A percentile compares a stretch with the other conserved stretches of the same genome.
Conservation (phyloP, 2,329 filamentous ascomycete genomes). For the Clonostachys byssicola region DNA sequence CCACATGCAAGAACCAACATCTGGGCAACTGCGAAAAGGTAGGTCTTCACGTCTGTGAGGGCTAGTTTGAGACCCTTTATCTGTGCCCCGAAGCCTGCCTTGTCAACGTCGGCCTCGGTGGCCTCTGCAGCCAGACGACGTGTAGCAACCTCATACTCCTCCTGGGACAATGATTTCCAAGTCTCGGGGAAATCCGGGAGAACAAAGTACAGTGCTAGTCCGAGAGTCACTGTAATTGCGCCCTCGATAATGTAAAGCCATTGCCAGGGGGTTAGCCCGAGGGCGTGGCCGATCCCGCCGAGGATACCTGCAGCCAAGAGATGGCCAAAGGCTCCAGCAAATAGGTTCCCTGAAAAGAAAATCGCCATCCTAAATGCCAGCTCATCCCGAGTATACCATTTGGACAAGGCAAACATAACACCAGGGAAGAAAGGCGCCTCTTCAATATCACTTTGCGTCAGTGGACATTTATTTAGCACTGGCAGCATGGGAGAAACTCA, state of each 20-base stretch:
- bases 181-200: conserved; percentile 52
- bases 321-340: conserved; percentile 42
- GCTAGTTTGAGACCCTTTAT: conserved; percentile 54
- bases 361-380: conserved; percentile 49
- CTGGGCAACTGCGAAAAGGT: conserved; percentile 46
- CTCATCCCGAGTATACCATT: conserved; percentile 62
- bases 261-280: conserved; percentile 52
- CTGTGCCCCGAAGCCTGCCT: conserved; percentile 42
- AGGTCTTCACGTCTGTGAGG: conserved; percentile 56
- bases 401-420: conserved; percentile 56
- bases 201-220: conserved; percentile 40
- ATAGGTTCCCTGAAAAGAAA: conserved; percentile 23
- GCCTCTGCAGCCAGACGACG: conserved; percentile 53
- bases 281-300: conserved; percentile 49
- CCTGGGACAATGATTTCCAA: conserved; percentile 51
- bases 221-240: conserved; percentile 39
- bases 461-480: too few relatives aligned
- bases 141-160: conserved; percentile 50
- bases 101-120: conserved; percentile 49
- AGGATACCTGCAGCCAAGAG: conserved; percentile 55
- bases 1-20: conserved; percentile 23
- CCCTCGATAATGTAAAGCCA: conserved; percentile 48
- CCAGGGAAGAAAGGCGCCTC: conserved; percentile 63
- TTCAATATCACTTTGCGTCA: too few relatives aligned
- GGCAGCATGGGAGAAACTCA: too few relatives aligned